Base-by-base conservation (phyloP, 257 asterid genomes). In the Solanum virginianum region DNA sequence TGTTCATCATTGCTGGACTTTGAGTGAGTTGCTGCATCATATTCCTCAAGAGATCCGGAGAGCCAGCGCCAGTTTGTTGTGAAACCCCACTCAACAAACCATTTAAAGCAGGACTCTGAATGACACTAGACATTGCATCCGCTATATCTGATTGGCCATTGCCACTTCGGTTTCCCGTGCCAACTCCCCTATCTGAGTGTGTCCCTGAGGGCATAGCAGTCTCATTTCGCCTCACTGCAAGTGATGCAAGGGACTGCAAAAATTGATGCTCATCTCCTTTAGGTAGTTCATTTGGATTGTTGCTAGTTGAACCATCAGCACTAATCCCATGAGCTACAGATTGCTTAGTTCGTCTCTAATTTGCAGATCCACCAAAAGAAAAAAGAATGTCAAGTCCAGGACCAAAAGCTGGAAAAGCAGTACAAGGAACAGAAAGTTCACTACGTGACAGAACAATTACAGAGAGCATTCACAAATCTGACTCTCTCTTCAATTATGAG, bases 21-120 rank as follows among this genome's bases (percentile, higher is more conserved):
- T 94, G 98, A 88, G 98, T 92, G 59, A 97, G 87, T 83, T 94
- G 97, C 71, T 90, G 94, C 93, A 95, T 83, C 92, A 97, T 92
- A 87, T 89, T 93, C 90, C 98, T 93, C 85, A 97, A 90, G 90
- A 93, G 91, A 90, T 92, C 94, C 6, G 99, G 97, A 56, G 99
- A 93, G 79, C 98, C 99, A 77, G 90, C 89, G 83, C 98, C 99
- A 62, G 94, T 90, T 90, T 97, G 98, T 91, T 94, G 98, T 26
- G 98, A 93, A 85, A 94, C 97, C 77, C 98, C 98, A 17, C 95
- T 81, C 89, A 96, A 89, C 45, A 96, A 75, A 86, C 94, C 97
- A 82, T 91, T 91, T 77, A 96, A 86, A 15, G 97, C 92, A 45
- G 99, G 98, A 86, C 88, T 93, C 60, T 90, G 92, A 83, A 97